Conservation (phyloP, 257 asterid species). For the Sherardia arvensis region DNA sequence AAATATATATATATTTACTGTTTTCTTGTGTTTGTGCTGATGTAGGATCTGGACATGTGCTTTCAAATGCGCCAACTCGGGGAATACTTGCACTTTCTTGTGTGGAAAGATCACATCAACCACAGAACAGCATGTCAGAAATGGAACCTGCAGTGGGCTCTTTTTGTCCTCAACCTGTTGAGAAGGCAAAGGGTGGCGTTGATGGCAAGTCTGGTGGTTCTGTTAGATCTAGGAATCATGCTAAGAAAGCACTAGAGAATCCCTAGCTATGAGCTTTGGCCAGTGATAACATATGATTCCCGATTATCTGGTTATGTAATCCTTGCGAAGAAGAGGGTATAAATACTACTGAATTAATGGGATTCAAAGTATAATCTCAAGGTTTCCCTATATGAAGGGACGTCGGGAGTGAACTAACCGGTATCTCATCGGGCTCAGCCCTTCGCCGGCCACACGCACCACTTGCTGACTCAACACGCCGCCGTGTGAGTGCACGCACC, state of each 20-base stretch:
- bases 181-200: conserved; percentile 10
- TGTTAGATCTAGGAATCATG: conserved; percentile 21
- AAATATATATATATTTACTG: too few species aligned
- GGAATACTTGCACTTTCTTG: conserved; percentile 67
- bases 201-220: conserved; percentile 20
- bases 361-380: too few species aligned
- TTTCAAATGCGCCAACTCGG: conserved; percentile 22
- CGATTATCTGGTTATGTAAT: too few species aligned
- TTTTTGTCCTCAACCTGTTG: conserved; percentile 15
- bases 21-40: neutral
- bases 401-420: too few species aligned
- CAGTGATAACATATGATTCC: neutral
- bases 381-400: too few species aligned
- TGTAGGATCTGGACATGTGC: conserved; percentile 42
- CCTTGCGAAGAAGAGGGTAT: too few species aligned
- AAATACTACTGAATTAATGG: too few species aligned
- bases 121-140: conserved; percentile 12
- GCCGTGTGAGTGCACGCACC: too few species aligned
- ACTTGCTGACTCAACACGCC: too few species aligned
- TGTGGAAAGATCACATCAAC: conserved; percentile 26
- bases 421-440: too few species aligned
- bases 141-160: conserved; percentile 15
- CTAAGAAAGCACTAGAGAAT: conserved; percentile 21
- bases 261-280: neutral
- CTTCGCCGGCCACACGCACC: too few species aligned